A percentile compares a stretch with the other conserved stretches of the same genome.
Conservation (phyloP, 257 asterid species). For the Datura wrightii region DNA sequence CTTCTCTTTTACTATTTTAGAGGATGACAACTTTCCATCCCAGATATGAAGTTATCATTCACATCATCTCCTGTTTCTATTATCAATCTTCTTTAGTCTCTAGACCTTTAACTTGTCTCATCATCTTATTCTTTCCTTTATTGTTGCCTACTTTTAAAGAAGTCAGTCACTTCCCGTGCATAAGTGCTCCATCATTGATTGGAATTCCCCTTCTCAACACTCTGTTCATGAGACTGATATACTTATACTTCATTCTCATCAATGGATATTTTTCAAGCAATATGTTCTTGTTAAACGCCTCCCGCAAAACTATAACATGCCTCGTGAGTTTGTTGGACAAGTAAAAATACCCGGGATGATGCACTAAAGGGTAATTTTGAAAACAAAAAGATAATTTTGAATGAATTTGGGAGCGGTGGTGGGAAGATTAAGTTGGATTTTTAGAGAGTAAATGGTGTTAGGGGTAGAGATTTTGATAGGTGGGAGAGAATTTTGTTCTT, state of each 20-base stretch:
- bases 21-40: background rate
- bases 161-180: conserved; percentile 30
- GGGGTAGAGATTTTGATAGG: conserved; percentile 63
- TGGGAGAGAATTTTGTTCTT: conserved; percentile 67
- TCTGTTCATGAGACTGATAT: conserved; percentile 67
- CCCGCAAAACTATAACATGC: conserved; percentile 81
- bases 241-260: conserved; percentile 68
- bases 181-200: conserved; percentile 37
- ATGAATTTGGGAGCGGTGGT: conserved; percentile 64
- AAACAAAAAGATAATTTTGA: conserved; percentile 67
- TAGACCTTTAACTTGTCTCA: background rate
- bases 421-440: conserved; percentile 69
- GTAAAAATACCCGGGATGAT: conserved; percentile 82
- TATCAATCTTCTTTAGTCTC: background rate
- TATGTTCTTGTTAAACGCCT: conserved; percentile 64
- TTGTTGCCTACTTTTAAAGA: background rate
- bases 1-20: background rate
- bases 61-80: background rate
- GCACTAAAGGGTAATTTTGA: conserved; percentile 62
- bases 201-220: conserved; percentile 89
- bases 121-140: background rate
- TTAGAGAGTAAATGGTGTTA: conserved; percentile 58
- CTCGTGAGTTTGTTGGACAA: conserved; percentile 77
- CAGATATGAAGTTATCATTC: background rate
- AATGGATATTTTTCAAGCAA: conserved; percentile 68